phyloP scores from a whole-genome alignment of 1,139 yeast genomes.

The Kurtzmaniella quercitrusa region DNA sequence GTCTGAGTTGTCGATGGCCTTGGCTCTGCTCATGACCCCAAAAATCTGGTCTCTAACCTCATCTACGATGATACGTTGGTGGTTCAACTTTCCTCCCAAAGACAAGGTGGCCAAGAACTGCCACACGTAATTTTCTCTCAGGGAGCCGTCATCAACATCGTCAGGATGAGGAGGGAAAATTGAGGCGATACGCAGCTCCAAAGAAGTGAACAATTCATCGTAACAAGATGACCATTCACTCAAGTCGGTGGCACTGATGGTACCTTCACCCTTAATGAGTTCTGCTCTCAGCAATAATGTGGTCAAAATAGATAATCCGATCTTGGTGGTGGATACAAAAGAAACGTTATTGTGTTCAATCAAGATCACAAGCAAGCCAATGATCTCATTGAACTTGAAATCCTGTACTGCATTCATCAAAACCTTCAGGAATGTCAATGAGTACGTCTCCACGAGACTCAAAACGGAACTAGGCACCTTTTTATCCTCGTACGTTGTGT shows the following conservation, averaged over 20 bases:
- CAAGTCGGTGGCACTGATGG: slow-evolving; percentile 53
- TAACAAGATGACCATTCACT: slow-evolving; percentile 80
- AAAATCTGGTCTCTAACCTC: slow-evolving; percentile 93
- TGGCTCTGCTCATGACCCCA: slow-evolving; percentile 81
- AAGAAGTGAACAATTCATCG: slow-evolving; percentile 71
- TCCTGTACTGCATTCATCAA: slow-evolving; percentile 83
- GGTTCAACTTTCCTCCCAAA: slow-evolving; percentile 86
- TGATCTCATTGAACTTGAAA: slow-evolving; percentile 74
- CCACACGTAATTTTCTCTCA: slow-evolving; percentile 72
- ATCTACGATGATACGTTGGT: slow-evolving; percentile 91
- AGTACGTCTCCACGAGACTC: slow-evolving; percentile 74
- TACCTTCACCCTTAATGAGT: slow-evolving; percentile 79
- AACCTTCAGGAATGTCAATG: slow-evolving; percentile 78
- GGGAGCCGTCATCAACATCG: slow-evolving; percentile 62
- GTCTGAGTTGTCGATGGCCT: slow-evolving; percentile 54
- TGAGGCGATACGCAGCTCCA: slow-evolving; percentile 73
- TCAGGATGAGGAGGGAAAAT: slow-evolving; percentile 75
- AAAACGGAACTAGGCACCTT: slow-evolving; percentile 52
- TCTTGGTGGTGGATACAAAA: slow-evolving; percentile 73
- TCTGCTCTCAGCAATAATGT: slow-evolving; percentile 90
- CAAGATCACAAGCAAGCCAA: slow-evolving; percentile 72
- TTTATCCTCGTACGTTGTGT: slow-evolving; percentile 55
- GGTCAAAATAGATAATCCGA: slow-evolving; percentile 84
- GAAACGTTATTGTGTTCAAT: slow-evolving; percentile 71
- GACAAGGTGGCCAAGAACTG: slow-evolving; percentile 94